Conservation (phyloP, 2,329 filamentous ascomycete species). For the Bipolaris bicolor region DNA sequence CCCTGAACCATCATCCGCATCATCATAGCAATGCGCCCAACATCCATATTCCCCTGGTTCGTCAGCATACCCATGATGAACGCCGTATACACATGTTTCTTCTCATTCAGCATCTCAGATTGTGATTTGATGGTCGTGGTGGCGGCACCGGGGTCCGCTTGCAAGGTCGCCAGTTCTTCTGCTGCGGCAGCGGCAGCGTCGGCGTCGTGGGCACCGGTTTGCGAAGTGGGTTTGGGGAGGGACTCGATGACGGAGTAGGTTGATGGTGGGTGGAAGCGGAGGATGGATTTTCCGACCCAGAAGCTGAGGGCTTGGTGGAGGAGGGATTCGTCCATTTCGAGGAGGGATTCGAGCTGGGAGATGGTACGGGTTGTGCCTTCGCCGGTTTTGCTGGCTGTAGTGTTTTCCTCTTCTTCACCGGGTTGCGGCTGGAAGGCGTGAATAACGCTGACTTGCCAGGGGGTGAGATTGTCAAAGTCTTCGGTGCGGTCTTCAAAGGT, state of each 20-base stretch:
- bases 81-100: conserved; percentile 80
- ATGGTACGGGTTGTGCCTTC: conserved; percentile 49
- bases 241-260: conserved; percentile 71
- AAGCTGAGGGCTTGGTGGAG: conserved; percentile 71
- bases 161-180: conserved; percentile 43
- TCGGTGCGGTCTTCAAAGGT: conserved; percentile 82
- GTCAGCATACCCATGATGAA: conserved; percentile 96
- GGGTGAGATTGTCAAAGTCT: conserved; percentile 74
- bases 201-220: conserved; percentile 29
- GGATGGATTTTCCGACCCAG: conserved; percentile 72
- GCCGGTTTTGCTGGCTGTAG: conserved; percentile 20
- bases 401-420: conserved; percentile 29
- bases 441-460: conserved; percentile 88
- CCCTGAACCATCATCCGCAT: conserved; percentile 88
- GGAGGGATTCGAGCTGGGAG: conserved; percentile 56
- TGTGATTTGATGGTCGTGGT: conserved; percentile 58
- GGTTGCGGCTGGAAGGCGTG: conserved; percentile 72
- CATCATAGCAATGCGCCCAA: conserved; percentile 88
- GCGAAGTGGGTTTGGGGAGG: conserved; percentile 37
- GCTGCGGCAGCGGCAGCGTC: conserved; percentile 48
- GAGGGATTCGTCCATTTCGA: conserved; percentile 77
- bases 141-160: conserved; percentile 47
- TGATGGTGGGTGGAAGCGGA: conserved; percentile 58
- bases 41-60: conserved; percentile 84
- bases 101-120: conserved; percentile 68